Evolutionary conservation across 768 basidiomycete species (phyloP).

Genomic region (Dentipellis sp.): DNA sequence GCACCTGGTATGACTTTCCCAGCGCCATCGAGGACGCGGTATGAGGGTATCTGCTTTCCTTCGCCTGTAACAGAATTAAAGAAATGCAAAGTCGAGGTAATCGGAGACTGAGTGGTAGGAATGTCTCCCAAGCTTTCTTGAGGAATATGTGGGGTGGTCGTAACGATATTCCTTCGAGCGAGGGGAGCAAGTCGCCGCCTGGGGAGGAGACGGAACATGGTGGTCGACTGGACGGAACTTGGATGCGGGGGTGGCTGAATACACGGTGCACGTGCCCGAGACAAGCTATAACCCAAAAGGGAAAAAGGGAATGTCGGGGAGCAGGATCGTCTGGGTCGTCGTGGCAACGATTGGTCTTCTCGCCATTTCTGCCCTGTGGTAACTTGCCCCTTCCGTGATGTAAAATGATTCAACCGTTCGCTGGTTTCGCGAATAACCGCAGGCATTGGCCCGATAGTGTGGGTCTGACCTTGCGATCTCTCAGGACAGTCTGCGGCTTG

Average conservation of each 20-base stretch:
- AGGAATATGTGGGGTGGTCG: conserved; percentile 11
- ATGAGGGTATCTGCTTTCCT: conserved; percentile 70
- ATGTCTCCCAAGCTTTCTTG: conserved; percentile 24
- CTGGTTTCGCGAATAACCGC: background rate
- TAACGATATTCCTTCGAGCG: conserved; percentile 12
- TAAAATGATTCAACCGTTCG: background rate
- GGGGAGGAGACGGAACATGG: conserved; percentile 12
- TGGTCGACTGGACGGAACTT: background rate
- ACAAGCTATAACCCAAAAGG: no score
- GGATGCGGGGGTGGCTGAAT: conserved; percentile 3
- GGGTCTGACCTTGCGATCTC: no score
- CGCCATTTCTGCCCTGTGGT: background rate
- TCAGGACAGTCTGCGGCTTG: no score
- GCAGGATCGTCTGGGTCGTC: background rate
- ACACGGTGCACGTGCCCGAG: no score
- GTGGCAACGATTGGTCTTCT: background rate
- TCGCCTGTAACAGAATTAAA: conserved; percentile 68
- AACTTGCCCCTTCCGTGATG: background rate
- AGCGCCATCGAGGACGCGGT: conserved; percentile 73
- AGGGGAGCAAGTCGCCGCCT: conserved; percentile 2
- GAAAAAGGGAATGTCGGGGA: background rate
- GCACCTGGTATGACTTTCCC: conserved; percentile 70
- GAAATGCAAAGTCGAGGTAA: conserved; percentile 64
- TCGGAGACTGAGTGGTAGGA: conserved; percentile 43
- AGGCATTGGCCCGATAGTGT: background rate